These are phyloP conservation scores for Trematosphaeria pertusa DNA, from an alignment of 2,329 filamentous ascomycete species.

Conservation along the genomic window DNA sequence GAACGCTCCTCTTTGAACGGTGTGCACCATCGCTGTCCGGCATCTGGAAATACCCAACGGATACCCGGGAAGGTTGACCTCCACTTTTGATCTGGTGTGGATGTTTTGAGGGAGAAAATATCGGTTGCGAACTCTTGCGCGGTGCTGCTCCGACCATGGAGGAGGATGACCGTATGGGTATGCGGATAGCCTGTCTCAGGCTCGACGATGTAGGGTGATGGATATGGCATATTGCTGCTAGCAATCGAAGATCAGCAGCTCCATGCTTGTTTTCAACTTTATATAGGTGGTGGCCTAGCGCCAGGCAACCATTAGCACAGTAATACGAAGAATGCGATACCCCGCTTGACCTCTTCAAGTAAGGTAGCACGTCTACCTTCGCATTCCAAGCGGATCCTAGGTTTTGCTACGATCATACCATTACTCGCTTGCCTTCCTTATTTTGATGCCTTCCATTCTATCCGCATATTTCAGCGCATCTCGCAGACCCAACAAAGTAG, in stretches of 20 bases:
- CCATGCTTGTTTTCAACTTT: not conserved
- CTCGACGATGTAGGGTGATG: conserved; percentile 9
- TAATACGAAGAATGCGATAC: conserved; percentile 4
- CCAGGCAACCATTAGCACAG: not conserved
- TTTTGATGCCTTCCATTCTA: too few species aligned
- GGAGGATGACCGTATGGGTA: conserved; percentile 56
- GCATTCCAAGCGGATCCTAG: too few species aligned
- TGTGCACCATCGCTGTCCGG: conserved; percentile 42
- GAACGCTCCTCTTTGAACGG: conserved; percentile 33
- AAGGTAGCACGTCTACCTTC: too few species aligned
- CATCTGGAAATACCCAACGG: conserved; percentile 60
- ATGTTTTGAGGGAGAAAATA: conserved; percentile 39
- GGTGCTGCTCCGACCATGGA: conserved; percentile 55
- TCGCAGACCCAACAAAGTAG: too few species aligned
- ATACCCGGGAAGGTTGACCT: conserved; percentile 53
- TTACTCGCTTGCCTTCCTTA: too few species aligned
- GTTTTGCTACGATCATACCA: too few species aligned
- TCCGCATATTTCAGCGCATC: too few species aligned
- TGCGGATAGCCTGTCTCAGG: conserved; percentile 31
- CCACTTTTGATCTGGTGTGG: conserved; percentile 32
- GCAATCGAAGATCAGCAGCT: not conserved
- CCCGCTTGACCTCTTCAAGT: too few species aligned
- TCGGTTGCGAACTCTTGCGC: conserved; percentile 50
- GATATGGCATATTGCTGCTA: conserved; percentile 1
- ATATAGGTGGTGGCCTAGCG: not conserved